Percentiles rank a stretch among this genome's conserved stretches.
phyloP scores from a whole-genome alignment of 163 green algal species.

The Scenedesmus sp. region DNA sequence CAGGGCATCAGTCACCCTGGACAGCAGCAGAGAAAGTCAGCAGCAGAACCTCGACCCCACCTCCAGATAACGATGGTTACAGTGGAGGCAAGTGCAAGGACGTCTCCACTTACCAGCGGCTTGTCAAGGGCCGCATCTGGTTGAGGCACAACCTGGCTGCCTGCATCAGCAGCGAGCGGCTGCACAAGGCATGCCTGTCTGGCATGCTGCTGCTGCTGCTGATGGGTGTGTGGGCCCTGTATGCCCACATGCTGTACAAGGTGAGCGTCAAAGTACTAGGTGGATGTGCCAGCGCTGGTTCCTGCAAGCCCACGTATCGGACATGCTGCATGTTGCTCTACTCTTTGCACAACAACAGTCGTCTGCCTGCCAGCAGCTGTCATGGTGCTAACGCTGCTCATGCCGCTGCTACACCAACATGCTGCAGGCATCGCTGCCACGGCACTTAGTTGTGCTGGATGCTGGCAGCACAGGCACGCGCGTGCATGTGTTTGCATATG shows the following conservation, averaged over 20 bases:
- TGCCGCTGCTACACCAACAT: not conserved
- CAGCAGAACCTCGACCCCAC: not conserved
- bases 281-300: not conserved
- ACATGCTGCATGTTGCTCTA: not conserved
- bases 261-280: not conserved
- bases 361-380: not conserved
- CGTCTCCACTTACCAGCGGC: not conserved
- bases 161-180: conserved; percentile 9
- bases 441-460: conserved; percentile 69
- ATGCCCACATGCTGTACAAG: conserved; percentile 24
- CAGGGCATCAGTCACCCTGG: not conserved
- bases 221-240: conserved; percentile 7
- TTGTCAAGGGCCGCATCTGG: not conserved
- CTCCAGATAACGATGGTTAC: conserved; percentile 20
- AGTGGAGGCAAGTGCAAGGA: conserved; percentile 24
- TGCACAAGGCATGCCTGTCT: not conserved
- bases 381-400: not conserved
- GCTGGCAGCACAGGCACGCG: conserved; percentile 79
- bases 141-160: not conserved
- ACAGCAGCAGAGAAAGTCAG: not conserved
- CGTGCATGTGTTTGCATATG: conserved; percentile 78
- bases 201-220: conserved; percentile 28
- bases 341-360: not conserved
- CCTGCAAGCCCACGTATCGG: not conserved
- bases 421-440: conserved; percentile 16